These are phyloP conservation scores for Cordyceps farinosa DNA, from an alignment of 2,329 filamentous ascomycete genomes.

Conservation along the genomic window DNA sequence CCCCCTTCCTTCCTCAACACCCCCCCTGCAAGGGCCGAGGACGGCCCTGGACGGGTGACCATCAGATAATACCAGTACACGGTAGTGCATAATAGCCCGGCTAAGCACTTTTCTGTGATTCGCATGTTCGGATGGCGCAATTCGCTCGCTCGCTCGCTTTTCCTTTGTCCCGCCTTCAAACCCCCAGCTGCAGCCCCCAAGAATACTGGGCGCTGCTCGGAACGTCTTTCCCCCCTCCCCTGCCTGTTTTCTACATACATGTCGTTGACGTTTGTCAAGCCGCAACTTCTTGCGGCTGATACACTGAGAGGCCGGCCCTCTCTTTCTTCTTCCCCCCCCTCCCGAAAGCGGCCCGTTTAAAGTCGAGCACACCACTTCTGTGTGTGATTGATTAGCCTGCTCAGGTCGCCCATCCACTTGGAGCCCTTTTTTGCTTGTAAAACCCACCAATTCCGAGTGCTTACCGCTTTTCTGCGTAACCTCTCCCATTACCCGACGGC, in stretches of 20 bases:
- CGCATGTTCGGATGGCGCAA: slow-evolving; percentile 12
- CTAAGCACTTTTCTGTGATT: background rate
- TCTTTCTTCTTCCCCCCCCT: background rate
- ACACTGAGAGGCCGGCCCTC: background rate
- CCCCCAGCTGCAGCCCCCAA: slow-evolving; percentile 6
- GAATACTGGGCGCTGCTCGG: background rate
- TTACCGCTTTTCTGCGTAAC: slow-evolving; percentile 14
- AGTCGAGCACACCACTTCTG: background rate
- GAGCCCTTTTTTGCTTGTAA: background rate
- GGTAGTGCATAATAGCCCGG: background rate
- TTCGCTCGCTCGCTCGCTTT: background rate
- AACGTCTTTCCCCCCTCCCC: background rate
- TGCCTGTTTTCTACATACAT: background rate
- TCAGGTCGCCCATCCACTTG: background rate
- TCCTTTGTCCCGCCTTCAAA: background rate
- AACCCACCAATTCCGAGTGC: background rate
- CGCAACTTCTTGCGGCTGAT: background rate
- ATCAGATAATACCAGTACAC: background rate
- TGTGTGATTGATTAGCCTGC: background rate
- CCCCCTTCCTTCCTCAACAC: background rate
- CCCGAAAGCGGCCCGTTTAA: background rate
- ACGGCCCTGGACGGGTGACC: background rate
- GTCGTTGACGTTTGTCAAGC: too few species aligned
- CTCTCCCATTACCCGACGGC: background rate
- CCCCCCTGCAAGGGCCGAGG: background rate